phyloP scores from a whole-genome alignment of 75 land plant genomes.

The Azolla pinnata region DNA sequence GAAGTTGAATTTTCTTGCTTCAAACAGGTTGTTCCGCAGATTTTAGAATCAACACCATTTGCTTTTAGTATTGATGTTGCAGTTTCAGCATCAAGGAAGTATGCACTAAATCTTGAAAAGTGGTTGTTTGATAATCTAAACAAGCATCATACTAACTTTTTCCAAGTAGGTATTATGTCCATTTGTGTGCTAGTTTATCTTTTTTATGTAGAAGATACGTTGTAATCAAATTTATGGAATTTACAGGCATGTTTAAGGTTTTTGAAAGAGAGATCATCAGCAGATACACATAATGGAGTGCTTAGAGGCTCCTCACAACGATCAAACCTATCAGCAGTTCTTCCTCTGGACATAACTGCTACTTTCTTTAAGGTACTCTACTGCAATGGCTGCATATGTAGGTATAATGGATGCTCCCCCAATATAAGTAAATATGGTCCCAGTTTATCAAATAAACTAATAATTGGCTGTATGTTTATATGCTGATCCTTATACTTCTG shows the following conservation, averaged over 20 bases:
- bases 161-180: slow-evolving; percentile 44
- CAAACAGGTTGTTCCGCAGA: slow-evolving; percentile 43
- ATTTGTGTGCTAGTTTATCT: slow-evolving; percentile 1
- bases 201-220: too few relatives aligned
- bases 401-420: too few relatives aligned
- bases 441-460: too few relatives aligned
- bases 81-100: slow-evolving; percentile 54
- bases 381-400: too few relatives aligned
- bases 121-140: slow-evolving; percentile 64
- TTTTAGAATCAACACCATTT: slow-evolving; percentile 53
- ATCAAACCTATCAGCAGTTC: slow-evolving; percentile 23
- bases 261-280: slow-evolving; percentile 44
- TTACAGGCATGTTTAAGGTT: slow-evolving; percentile 71
- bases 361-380: slow-evolving; percentile 54
- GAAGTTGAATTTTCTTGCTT: background rate
- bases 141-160: slow-evolving; percentile 51
- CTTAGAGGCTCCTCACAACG: slow-evolving; percentile 21
- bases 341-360: slow-evolving; percentile 38
- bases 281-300: slow-evolving; percentile 26
- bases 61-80: slow-evolving; percentile 57
- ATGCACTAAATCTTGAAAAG: slow-evolving; percentile 56
- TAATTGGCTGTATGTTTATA: too few relatives aligned
- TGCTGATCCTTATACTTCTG: too few relatives aligned
- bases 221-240: too few relatives aligned
- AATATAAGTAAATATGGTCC: too few relatives aligned